phyloP scores from a whole-genome alignment of 805 yeast genomes.

The Kazachstania psychrophila region DNA sequence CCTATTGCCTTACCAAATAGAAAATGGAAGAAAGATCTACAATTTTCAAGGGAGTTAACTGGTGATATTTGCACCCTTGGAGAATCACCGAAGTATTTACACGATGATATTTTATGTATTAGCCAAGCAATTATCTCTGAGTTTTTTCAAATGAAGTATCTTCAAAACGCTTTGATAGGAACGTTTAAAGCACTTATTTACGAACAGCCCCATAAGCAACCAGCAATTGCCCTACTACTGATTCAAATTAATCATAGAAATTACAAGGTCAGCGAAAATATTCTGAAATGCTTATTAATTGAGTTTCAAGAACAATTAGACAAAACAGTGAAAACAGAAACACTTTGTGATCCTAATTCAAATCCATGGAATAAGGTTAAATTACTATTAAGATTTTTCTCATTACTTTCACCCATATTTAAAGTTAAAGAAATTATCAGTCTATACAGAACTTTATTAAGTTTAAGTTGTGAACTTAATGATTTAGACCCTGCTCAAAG shows the following conservation, averaged over 20 bases:
- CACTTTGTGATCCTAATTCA: constrained; percentile 26
- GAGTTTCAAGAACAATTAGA: constrained; percentile 47
- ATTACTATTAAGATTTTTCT: constrained; percentile 54
- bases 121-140: constrained; percentile 51
- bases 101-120: constrained; percentile 52
- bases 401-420: constrained; percentile 52
- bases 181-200: constrained; percentile 54
- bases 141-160: constrained; percentile 43
- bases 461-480: constrained; percentile 46
- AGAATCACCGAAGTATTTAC: constrained; percentile 37
- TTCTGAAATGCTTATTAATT: constrained; percentile 54
- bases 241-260: constrained; percentile 51
- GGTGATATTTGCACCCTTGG: constrained; percentile 46
- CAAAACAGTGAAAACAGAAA: constrained; percentile 12
- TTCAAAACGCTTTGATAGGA: constrained; percentile 45
- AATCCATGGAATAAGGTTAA: constrained; percentile 63
- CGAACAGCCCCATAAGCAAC: constrained; percentile 85
- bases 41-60: constrained; percentile 34
- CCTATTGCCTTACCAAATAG: too few relatives aligned
- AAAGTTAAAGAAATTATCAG: constrained; percentile 35
- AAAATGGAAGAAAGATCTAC: too few relatives aligned
- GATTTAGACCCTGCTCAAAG: constrained; percentile 27
- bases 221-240: constrained; percentile 51
- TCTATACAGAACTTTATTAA: constrained; percentile 43
- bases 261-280: constrained; percentile 48